Percentiles rank a stretch among this genome's conserved stretches.
phyloP scores from a whole-genome alignment of 805 yeast species.

The Cyberlindnera subsufficiens region DNA sequence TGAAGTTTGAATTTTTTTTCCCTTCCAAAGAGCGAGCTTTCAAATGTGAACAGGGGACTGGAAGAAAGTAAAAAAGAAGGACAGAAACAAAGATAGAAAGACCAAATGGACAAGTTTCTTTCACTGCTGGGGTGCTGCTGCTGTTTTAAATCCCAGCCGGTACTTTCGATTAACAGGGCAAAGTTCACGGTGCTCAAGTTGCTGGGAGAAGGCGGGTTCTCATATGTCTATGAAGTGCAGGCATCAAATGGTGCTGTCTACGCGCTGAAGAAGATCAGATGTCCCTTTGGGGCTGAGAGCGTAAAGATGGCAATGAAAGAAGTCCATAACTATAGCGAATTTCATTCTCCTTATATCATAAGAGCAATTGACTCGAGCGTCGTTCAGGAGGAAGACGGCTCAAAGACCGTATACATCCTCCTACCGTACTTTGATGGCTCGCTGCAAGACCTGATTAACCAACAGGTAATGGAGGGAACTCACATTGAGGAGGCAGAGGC shows the following conservation, averaged over 20 bases:
- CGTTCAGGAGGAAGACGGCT: slow-evolving; percentile 71
- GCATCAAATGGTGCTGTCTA: slow-evolving; percentile 41
- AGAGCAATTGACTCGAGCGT: slow-evolving; percentile 66
- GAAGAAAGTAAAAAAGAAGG: neutral
- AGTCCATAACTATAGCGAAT: slow-evolving; percentile 67
- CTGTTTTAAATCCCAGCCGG: slow-evolving; percentile 40
- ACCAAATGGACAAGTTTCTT: slow-evolving; percentile 6
- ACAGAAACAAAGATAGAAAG: neutral
- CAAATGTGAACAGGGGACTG: neutral
- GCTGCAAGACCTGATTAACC: slow-evolving; percentile 73
- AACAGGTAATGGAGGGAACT: slow-evolving; percentile 48
- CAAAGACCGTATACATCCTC: slow-evolving; percentile 69
- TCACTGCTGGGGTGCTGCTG: slow-evolving; percentile 9
- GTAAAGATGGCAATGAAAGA: slow-evolving; percentile 73
- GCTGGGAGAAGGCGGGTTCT: slow-evolving; percentile 89
- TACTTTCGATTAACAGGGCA: slow-evolving; percentile 54
- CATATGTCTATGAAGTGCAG: slow-evolving; percentile 77
- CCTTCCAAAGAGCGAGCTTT: neutral
- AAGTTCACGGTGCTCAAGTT: slow-evolving; percentile 58
- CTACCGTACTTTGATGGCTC: slow-evolving; percentile 73
- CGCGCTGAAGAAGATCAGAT: slow-evolving; percentile 81
- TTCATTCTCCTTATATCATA: slow-evolving; percentile 62
- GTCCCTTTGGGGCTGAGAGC: slow-evolving; percentile 80
- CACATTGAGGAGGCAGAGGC: slow-evolving; percentile 59
- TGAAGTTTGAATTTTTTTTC: slow-evolving; percentile 7